Conservation (phyloP, 2,329 filamentous ascomycete species). For the Aureobasidium sp. region DNA sequence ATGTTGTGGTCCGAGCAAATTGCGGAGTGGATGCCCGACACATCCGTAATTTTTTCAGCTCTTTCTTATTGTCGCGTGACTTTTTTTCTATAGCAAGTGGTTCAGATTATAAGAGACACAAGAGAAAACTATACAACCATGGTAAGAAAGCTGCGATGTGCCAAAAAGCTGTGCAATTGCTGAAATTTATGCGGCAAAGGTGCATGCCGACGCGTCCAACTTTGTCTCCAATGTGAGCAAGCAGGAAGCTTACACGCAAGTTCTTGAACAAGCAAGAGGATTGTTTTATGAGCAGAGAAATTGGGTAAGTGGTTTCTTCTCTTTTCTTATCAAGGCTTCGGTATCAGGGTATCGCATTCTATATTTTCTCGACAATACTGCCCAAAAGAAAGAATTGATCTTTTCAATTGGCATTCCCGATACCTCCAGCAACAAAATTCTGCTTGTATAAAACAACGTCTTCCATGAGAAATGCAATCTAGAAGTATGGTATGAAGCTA, state of each 20-base stretch:
- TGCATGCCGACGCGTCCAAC: slow-evolving; percentile 72
- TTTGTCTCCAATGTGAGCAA: slow-evolving; percentile 62
- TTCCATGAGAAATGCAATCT: too few relatives aligned
- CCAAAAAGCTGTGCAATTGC: neutral
- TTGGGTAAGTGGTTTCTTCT: slow-evolving; percentile 52
- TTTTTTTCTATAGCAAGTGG: neutral
- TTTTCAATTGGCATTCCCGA: neutral
- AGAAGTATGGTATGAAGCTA: neutral
- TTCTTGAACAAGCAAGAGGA: slow-evolving; percentile 61
- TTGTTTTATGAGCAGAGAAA: slow-evolving; percentile 68
- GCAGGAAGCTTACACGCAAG: slow-evolving; percentile 65
- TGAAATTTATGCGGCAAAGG: slow-evolving; percentile 32
- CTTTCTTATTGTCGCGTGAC: neutral
- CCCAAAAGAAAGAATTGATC: neutral
- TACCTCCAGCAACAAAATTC: too few relatives aligned
- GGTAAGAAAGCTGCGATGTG: neutral
- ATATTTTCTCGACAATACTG: neutral
- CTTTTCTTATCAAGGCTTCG: neutral
- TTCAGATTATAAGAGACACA: neutral
- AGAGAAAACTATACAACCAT: neutral
- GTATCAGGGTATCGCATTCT: neutral
- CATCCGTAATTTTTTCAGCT: neutral
- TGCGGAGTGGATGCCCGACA: slow-evolving; percentile 7
- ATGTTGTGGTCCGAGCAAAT: slow-evolving; percentile 6
- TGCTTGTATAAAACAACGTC: too few relatives aligned